Conservation (phyloP, 164 flowering plant genomes). For the Vitis rupestris region DNA sequence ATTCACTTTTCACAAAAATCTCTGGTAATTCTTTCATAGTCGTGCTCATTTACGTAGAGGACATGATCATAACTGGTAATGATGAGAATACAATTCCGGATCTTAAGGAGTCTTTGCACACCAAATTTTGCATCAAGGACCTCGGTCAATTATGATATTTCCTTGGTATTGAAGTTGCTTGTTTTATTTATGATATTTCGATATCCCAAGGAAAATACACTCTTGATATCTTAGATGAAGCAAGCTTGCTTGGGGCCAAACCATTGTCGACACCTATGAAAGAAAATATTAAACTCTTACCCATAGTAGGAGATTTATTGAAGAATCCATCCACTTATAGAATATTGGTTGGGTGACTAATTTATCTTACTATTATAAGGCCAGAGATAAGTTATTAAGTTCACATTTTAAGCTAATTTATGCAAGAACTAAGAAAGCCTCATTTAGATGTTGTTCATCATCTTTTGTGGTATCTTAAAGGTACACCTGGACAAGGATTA, state of each 20-base stretch:
- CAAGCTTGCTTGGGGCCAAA: conserved; percentile 1
- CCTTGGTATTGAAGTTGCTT: not conserved
- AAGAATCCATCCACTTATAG: not conserved
- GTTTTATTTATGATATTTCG: not conserved
- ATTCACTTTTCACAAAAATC: not conserved
- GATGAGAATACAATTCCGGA: not conserved
- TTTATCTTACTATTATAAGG: conserved; percentile 2
- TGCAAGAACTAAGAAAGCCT: not conserved
- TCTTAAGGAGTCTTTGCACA: not conserved
- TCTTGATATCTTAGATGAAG: not conserved
- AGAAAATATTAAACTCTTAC: not conserved
- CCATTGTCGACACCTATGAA: not conserved
- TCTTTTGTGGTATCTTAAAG: not conserved
- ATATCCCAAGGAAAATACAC: not conserved
- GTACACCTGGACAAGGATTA: not conserved
- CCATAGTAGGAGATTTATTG: not conserved
- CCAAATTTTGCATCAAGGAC: not conserved
- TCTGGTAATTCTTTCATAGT: not conserved
- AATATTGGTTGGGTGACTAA: not conserved
- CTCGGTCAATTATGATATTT: too few relatives aligned
- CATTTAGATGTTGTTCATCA: not conserved
- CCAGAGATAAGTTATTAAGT: not conserved
- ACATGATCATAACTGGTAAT: conserved; percentile 3
- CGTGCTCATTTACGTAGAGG: conserved; percentile 3
- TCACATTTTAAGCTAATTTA: conserved; percentile 2